These are phyloP conservation scores for Verbena officinalis DNA, from an alignment of 257 asterid genomes.

Conservation along the genomic window DNA sequence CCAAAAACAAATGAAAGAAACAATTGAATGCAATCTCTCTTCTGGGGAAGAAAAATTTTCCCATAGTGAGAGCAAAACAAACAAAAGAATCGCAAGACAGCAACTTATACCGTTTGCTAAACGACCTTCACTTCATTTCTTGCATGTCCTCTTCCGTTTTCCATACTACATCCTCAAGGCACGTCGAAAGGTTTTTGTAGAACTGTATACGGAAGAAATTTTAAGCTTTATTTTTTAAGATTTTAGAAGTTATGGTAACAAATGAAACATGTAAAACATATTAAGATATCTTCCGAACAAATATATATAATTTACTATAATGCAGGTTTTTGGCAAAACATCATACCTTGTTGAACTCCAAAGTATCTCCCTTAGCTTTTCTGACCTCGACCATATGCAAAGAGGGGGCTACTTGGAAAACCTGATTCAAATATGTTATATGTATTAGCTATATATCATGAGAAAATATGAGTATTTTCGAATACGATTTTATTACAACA, in stretches of 20 bases:
- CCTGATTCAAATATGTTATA: slow-evolving; percentile 41
- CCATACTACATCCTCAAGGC: slow-evolving; percentile 89
- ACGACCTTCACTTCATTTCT: slow-evolving; percentile 45
- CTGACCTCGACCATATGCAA: slow-evolving; percentile 58
- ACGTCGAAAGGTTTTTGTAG: slow-evolving; percentile 70
- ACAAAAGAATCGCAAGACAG: slow-evolving; percentile 35
- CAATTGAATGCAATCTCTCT: slow-evolving; percentile 28
- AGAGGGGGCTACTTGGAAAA: slow-evolving; percentile 53
- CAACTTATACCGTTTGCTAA: slow-evolving; percentile 9
- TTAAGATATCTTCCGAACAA: background rate
- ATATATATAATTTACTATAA: background rate
- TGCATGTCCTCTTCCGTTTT: slow-evolving; percentile 92
- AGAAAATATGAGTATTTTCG: background rate
- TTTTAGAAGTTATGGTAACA: background rate
- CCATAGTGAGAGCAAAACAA: slow-evolving; percentile 38
- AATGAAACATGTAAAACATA: background rate
- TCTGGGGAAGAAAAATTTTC: slow-evolving; percentile 49
- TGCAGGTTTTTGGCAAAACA: background rate
- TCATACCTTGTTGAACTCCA: slow-evolving; percentile 71
- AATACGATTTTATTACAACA: background rate
- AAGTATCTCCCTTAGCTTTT: slow-evolving; percentile 54
- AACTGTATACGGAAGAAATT: slow-evolving; percentile 54
- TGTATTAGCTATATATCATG: slow-evolving; percentile 11
- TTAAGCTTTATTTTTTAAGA: background rate
- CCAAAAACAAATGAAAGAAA: slow-evolving; percentile 12